Evolutionary conservation across 2,329 filamentous ascomycete species (phyloP), one percentile per base, ranked within the genome.

Genomic region (Aspergillus hortae): DNA sequence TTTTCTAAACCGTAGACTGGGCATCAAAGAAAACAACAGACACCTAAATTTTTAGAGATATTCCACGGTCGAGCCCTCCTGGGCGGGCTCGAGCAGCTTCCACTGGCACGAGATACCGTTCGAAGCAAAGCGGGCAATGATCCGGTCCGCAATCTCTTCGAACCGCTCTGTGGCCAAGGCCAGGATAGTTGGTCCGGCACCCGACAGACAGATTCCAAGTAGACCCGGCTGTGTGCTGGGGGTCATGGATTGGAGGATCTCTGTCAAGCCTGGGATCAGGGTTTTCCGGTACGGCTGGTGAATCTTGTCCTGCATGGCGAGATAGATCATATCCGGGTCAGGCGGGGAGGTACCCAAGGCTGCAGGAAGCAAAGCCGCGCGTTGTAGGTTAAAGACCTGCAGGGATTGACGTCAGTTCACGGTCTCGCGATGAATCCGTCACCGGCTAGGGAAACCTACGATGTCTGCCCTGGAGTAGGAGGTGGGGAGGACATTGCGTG

Each of bases 291-390:
- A 97, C 41, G 91, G 94, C 74, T 99, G 94, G 76, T 99, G 94
- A 55, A 99, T 85, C 74, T 92, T 95, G 77, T 99, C 94, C 75
- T 97, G 94, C 94, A 99, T 99, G 44, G 92, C 92, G 44, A 95
- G 85, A 76, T 95, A 95, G 70, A 99, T 99, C 72, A 95, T 87
- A 63, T 95, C 87, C 19, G 94, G 87, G 67, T 96, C 88, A 1
- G 92, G 92, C 9, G 94, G 92, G 6, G 89, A 92, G 69, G 90
- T 87, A 58, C 92, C 91, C 43, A 99, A 81, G 1, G 92, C 92
- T 10, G 91, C 90, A 30, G 92, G 92, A 11, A 99, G 82, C 46
- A 99, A 81, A 2, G 92, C 92, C 70, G 96, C 90, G 59, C 94
- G 84, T 75, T 97, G 94, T 63, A 97, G 80, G 75, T 99, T 99